phyloP scores from a whole-genome alignment of 1,284 basidiomycete genomes.

The Tilletiopsis washingtonensis region DNA sequence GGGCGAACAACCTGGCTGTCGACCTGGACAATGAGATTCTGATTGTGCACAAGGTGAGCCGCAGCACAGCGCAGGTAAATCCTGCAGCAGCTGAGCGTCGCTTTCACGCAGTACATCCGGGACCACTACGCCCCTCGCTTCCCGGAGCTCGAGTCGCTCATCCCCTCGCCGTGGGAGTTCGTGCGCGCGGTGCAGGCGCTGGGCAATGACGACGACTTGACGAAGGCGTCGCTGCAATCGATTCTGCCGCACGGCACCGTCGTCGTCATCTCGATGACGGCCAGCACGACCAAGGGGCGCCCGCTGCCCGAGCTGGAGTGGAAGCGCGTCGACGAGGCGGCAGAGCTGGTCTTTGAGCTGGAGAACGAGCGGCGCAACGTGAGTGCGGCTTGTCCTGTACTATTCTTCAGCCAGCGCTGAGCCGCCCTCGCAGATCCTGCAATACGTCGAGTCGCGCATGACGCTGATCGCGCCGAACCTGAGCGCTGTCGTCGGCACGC shows the following conservation, averaged over 20 bases:
- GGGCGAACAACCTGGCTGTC: slow-evolving; percentile 94
- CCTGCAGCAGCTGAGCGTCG: no score
- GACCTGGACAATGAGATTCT: slow-evolving; percentile 98
- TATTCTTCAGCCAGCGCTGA: no score
- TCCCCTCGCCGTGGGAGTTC: slow-evolving; percentile 84
- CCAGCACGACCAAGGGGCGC: slow-evolving; percentile 71
- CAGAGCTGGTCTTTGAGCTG: slow-evolving; percentile 75
- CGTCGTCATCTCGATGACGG: slow-evolving; percentile 92
- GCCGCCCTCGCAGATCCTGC: no score
- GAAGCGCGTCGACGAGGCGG: slow-evolving; percentile 72
- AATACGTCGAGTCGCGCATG: slow-evolving; percentile 98
- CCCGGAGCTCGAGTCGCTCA: slow-evolving; percentile 90
- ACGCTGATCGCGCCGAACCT: slow-evolving; percentile 95
- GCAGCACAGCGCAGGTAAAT: no score
- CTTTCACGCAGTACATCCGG: slow-evolving; percentile 79
- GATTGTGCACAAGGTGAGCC: slow-evolving; percentile 72
- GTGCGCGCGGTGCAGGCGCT: slow-evolving; percentile 81
- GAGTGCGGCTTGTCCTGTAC: no score
- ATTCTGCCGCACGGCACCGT: slow-evolving; percentile 84
- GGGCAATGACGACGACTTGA: slow-evolving; percentile 67
- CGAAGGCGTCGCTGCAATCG: slow-evolving; percentile 69
- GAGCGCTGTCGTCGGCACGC: slow-evolving; percentile 93
- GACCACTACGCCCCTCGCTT: slow-evolving; percentile 95
- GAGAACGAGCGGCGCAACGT: slow-evolving; percentile 77
- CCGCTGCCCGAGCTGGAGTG: slow-evolving; percentile 65